These are phyloP conservation scores for Pythium biforme DNA, from an alignment of 352 stramenopile genomes.

Conservation along the genomic window DNA sequence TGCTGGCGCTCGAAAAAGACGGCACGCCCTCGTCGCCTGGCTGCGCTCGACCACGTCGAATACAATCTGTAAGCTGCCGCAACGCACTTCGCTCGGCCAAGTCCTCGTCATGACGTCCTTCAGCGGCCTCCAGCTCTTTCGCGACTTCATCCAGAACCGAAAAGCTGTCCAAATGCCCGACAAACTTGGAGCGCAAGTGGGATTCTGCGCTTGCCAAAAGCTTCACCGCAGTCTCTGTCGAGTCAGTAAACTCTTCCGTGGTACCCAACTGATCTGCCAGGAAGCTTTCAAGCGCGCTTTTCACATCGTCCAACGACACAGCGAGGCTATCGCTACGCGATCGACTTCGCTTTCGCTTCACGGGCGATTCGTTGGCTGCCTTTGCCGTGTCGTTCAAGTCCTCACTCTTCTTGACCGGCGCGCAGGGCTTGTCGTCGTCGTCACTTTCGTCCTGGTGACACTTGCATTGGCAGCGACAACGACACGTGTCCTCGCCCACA, in stretches of 20 bases:
- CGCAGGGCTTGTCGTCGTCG: constrained; percentile 13
- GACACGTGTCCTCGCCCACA: constrained; percentile 36
- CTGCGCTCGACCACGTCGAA: not conserved
- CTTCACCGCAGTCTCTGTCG: constrained; percentile 2
- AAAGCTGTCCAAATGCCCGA: constrained; percentile 2
- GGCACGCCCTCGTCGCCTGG: not conserved
- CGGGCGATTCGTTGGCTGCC: constrained; percentile 3
- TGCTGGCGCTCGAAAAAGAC: not conserved
- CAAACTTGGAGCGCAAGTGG: constrained; percentile 19
- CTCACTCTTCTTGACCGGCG: constrained; percentile 9
- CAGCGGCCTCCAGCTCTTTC: constrained; percentile 6
- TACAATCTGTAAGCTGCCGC: not conserved
- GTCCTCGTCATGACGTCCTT: not conserved
- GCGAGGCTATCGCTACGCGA: constrained; percentile 20
- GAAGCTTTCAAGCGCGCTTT: constrained; percentile 6
- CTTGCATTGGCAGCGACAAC: constrained; percentile 62
- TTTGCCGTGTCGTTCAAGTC: not conserved
- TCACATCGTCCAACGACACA: constrained; percentile 6
- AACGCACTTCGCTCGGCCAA: not conserved
- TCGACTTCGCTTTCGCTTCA: constrained; percentile 18
- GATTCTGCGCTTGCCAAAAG: constrained; percentile 19
- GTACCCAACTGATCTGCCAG: not conserved
- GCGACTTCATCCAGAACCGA: constrained; percentile 20
- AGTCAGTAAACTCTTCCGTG: not conserved
- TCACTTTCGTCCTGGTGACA: constrained; percentile 67